Evolutionary conservation across 2,329 filamentous ascomycete species (phyloP), one percentile per base, ranked within the genome.

Genomic region (Grosmannia serpens): DNA sequence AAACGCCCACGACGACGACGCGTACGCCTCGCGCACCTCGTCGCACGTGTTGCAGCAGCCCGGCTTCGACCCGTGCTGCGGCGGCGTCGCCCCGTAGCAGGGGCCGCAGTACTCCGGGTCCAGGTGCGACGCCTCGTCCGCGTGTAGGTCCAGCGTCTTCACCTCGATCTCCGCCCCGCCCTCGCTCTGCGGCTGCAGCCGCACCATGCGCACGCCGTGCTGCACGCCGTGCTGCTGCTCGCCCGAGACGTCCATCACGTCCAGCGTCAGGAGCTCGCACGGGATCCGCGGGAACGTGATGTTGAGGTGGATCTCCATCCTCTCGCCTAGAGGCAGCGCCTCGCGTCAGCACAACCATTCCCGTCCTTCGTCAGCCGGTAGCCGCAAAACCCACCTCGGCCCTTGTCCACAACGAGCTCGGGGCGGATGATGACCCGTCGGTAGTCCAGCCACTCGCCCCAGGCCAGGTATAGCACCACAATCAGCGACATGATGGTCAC

Each of bases 301-400:
- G 76, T 99, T 99, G 73, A 99, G 82, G 71, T 96, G 91, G 64
- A 99, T 99, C 72, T 97, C 94, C 92, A 99, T 97, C 73, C 92
- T 90, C 79, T 99, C 91, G 71, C 90, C 88, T 90, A 49, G 3
- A 49, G 8, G 46, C 22, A 24, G 24, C 46, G 17, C 46, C 22
- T 5, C 17, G 24, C 17, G 46, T 49, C 17, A 49, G 46, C 46
- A 49, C 20, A 27, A 24, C 22, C 33, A 7, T 15, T 4, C 9
- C 46, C n/a, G 20, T 26, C 22, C 10, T 10, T 17, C 24, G 22
- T 26, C 46, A 26, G 11, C 17, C 4, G 46, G 11, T n/a, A 24
- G 13, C 11, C 11, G 2, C 10, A 49, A 26, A 26, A 24, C 49
- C 4, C 41, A 91, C 89, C 91, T 88, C 94, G 82, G 65, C 91